A percentile compares a stretch with the other conserved stretches of the same genome.
Evolutionary conservation across 2,329 filamentous ascomycete species (phyloP).

Genomic region (Leptoxyphium fumago): DNA sequence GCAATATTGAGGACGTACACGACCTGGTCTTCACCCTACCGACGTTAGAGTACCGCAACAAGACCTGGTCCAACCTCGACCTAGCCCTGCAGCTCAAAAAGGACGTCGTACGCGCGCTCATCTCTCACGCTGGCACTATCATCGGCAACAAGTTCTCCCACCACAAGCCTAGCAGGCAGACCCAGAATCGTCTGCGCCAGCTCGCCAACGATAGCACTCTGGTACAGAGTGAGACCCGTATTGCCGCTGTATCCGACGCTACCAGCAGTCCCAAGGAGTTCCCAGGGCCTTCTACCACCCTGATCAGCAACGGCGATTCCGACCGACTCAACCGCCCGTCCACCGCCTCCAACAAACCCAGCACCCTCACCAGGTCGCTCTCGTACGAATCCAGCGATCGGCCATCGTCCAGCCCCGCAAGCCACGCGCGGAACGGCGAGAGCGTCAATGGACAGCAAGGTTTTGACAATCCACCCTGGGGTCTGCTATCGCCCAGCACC

Average conservation of each 20-base stretch:
- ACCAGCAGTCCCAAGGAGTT: slow-evolving; percentile 12
- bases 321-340: slow-evolving; percentile 14
- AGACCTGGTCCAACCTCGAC: slow-evolving; percentile 97
- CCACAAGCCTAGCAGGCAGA: slow-evolving; percentile 66
- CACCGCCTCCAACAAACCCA: slow-evolving; percentile 14
- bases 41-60: slow-evolving; percentile 90
- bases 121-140: slow-evolving; percentile 90
- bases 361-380: slow-evolving; percentile 13
- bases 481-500: too few relatives aligned
- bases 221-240: slow-evolving; percentile 4
- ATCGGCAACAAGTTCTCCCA: slow-evolving; percentile 94
- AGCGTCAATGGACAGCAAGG: background rate
- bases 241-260: slow-evolving; percentile 8
- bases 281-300: background rate
- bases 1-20: slow-evolving; percentile 92
- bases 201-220: slow-evolving; percentile 66
- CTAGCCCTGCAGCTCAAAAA: slow-evolving; percentile 85
- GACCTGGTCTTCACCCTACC: slow-evolving; percentile 95
- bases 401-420: background rate
- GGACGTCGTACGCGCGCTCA: slow-evolving; percentile 82
- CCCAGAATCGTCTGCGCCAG: slow-evolving; percentile 66
- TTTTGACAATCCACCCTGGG: background rate
- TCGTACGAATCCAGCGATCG: slow-evolving; percentile 4
- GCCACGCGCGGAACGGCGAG: background rate
- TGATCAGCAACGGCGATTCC: background rate